Evolutionary conservation across 2,329 filamentous ascomycete genomes (phyloP), one percentile per base, ranked within the genome.

Genomic region (Rhynchosporium agropyri): DNA sequence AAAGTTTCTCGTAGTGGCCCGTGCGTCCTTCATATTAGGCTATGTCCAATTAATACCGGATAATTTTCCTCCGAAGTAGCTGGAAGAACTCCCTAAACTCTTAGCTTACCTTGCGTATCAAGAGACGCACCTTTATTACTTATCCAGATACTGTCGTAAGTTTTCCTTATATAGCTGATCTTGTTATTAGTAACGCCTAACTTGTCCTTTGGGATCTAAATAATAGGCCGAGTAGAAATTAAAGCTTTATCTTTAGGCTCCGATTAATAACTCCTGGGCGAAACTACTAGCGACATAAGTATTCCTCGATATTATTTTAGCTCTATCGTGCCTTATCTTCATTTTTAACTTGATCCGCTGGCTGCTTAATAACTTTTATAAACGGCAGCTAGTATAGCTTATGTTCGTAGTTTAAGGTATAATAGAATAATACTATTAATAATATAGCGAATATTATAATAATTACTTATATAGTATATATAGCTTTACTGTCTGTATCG

Each of bases 381-480:
- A 51, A 51, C 7, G 13, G 31, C 29, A 51, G 49, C 49, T 9
- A 51, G 15, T 51, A 8, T 51, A 51, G 29, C 49, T 51, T 51
- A 51, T 51, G 12, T 51, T 7, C 3, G 20, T 51, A 9, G 13
- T 51, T 51, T 13, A 51, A 51, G 49, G 31, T 51, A 15, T 15
- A 51, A 36, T 51, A 8, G 33, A 51, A 51, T 36, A 51, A 38
- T 5, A 10, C 49, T 15, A 13, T 51, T 13, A 51, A 36, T 7
- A 51, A 51, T 36, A 13, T 33, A 8, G 48, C 48, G 13, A 50
- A 50, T 50, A 50, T 50, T 65, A 71, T 71, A 29, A 70, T 67
- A 15, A 68, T 68, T 36, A 59, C 68, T 54, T 71, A 67, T 48
- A 40, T 58, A 36, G 28, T 56, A 45, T 66, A 71, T 60, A 58